These are phyloP conservation scores for Tilletia indica DNA, from an alignment of 1,284 basidiomycete genomes.

Conservation along the genomic window DNA sequence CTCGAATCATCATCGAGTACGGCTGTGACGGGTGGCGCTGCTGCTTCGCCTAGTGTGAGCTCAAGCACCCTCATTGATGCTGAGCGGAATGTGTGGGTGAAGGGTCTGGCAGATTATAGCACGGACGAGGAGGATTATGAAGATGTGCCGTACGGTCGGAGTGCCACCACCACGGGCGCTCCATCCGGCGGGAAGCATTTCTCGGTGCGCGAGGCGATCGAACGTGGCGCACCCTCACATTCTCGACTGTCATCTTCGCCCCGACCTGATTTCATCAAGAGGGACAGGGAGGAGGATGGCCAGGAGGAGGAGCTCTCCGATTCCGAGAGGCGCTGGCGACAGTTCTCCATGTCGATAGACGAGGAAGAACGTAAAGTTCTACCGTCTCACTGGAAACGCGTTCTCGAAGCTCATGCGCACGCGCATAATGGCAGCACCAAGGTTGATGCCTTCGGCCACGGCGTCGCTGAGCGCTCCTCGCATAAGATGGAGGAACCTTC, in stretches of 20 bases:
- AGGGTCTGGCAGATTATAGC: neutral
- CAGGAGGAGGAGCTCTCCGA: neutral
- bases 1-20: neutral
- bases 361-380: neutral
- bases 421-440: neutral
- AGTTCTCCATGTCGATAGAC: neutral
- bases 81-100: slow-evolving; percentile 14
- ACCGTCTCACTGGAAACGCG: too few species aligned
- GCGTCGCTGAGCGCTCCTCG: neutral
- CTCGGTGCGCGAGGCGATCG: too few species aligned
- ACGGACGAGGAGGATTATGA: neutral
- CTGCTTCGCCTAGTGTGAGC: slow-evolving; percentile 10
- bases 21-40: neutral
- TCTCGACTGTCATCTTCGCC: too few species aligned
- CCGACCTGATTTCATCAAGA: too few species aligned
- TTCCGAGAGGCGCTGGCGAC: neutral
- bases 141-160: neutral
- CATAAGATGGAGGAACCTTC: neutral
- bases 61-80: slow-evolving; percentile 4
- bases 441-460: neutral
- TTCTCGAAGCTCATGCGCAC: too few species aligned
- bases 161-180: neutral
- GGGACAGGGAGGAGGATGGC: too few species aligned
- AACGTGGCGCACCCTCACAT: too few species aligned
- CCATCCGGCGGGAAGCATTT: too few species aligned